phyloP scores from a whole-genome alignment of 768 basidiomycete genomes.

The Chlorophyllum brunneum region DNA sequence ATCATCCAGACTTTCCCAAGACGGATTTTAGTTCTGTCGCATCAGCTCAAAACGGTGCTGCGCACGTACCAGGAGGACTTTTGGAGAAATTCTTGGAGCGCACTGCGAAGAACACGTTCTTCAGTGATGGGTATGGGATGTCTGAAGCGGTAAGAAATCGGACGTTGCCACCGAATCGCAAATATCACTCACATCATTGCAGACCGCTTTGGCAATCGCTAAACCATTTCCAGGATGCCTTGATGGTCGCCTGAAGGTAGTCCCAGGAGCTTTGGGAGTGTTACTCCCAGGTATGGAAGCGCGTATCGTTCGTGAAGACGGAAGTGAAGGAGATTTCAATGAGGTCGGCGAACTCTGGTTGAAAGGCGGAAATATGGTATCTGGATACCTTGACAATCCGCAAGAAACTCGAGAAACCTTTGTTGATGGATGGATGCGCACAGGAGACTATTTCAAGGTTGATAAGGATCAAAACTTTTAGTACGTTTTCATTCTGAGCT shows the following conservation, averaged over 20 bases:
- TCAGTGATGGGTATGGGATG: constrained; percentile 60
- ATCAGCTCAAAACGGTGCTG: constrained; percentile 49
- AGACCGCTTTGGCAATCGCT: constrained; percentile 51
- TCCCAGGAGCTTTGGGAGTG: constrained; percentile 48
- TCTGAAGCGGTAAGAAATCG: constrained; percentile 67
- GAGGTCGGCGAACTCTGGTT: constrained; percentile 69
- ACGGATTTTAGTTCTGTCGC: constrained; percentile 51
- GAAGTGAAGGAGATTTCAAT: constrained; percentile 44
- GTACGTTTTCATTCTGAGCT: constrained; percentile 33
- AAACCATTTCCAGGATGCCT: constrained; percentile 43
- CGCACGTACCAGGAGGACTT: constrained; percentile 61
- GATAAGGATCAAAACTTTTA: constrained; percentile 59
- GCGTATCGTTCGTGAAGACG: constrained; percentile 54
- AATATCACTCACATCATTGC: not conserved
- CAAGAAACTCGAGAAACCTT: constrained; percentile 64
- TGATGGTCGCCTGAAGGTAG: constrained; percentile 32
- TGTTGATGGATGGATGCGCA: constrained; percentile 66
- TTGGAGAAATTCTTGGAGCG: constrained; percentile 33
- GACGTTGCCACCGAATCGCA: no score
- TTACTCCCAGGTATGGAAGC: constrained; percentile 62
- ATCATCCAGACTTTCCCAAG: constrained; percentile 43
- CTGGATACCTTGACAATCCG: constrained; percentile 72
- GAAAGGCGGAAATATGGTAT: constrained; percentile 46
- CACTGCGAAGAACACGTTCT: constrained; percentile 25
- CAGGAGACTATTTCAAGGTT: constrained; percentile 65